Percentiles rank a stretch among this genome's conserved stretches.
phyloP scores from a whole-genome alignment of 371 early-diverging fungal species.

The Mucor saturninus region DNA sequence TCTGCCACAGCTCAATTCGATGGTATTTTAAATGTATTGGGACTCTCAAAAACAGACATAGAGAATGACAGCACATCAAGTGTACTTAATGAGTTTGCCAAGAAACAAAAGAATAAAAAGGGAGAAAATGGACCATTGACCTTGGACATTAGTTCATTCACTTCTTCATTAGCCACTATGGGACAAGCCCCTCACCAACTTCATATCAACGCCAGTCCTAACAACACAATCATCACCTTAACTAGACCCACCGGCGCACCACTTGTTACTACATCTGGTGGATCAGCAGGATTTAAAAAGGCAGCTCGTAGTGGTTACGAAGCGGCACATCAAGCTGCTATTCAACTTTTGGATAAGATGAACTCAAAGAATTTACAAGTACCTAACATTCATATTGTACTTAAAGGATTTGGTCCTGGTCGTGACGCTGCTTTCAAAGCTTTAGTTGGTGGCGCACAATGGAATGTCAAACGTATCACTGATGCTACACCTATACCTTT shows the following conservation, averaged over 20 bases:
- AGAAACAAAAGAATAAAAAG: constrained; percentile 8
- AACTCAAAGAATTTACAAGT: constrained; percentile 68
- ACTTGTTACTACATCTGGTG: constrained; percentile 78
- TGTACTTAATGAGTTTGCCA: constrained; percentile 10
- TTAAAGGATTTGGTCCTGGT: constrained; percentile 93
- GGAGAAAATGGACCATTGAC: neutral
- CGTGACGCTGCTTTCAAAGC: constrained; percentile 93
- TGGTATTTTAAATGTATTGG: constrained; percentile 29
- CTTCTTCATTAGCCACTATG: constrained; percentile 18
- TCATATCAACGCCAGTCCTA: constrained; percentile 81
- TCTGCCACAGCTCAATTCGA: constrained; percentile 21
- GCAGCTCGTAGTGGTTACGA: constrained; percentile 89
- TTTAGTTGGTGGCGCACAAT: constrained; percentile 60
- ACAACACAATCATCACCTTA: constrained; percentile 92
- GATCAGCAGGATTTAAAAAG: constrained; percentile 88
- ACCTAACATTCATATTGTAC: constrained; percentile 72
- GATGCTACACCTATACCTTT: constrained; percentile 93
- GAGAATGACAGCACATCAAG: constrained; percentile 5
- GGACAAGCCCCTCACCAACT: constrained; percentile 56
- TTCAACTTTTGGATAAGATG: constrained; percentile 70
- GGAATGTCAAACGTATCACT: constrained; percentile 78
- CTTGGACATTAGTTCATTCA: constrained; percentile 10
- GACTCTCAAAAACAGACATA: constrained; percentile 2
- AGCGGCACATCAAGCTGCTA: constrained; percentile 92
- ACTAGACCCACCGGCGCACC: constrained; percentile 75